phyloP scores from a whole-genome alignment of 805 yeast genomes.

The Yarrowia porcina region DNA sequence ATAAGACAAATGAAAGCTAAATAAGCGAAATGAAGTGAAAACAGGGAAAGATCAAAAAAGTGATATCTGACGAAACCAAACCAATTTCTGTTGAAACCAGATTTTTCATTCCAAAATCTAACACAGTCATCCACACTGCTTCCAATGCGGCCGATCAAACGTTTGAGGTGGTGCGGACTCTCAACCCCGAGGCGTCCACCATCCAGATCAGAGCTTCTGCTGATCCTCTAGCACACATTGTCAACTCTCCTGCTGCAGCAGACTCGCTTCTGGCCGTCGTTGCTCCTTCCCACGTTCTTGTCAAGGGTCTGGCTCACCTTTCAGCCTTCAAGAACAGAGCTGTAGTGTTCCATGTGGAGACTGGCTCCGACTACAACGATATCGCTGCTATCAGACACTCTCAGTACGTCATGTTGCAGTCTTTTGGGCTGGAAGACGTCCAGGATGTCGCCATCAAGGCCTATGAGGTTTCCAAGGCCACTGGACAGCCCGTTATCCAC shows the following conservation, averaged over 20 bases:
- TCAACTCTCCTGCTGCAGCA: not conserved
- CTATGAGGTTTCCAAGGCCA: constrained; percentile 50
- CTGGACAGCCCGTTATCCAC: constrained; percentile 63
- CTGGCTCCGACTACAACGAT: constrained; percentile 60
- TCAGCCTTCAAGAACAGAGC: constrained; percentile 41
- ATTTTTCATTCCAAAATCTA: too few relatives aligned
- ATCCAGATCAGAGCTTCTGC: constrained; percentile 24
- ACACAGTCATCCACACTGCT: constrained; percentile 23
- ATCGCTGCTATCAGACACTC: constrained; percentile 73
- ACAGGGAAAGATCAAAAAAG: not conserved
- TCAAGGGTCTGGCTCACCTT: constrained; percentile 60
- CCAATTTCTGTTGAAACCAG: too few relatives aligned
- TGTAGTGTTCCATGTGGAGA: constrained; percentile 59
- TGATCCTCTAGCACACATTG: constrained; percentile 24
- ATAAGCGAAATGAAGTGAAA: not conserved
- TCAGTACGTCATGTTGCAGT: constrained; percentile 60
- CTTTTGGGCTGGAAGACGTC: constrained; percentile 57
- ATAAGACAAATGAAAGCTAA: constrained; percentile 8
- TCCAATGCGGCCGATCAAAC: constrained; percentile 22
- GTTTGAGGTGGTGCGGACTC: constrained; percentile 17
- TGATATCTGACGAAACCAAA: too few relatives aligned
- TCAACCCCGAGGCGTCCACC: not conserved
- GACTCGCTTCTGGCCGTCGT: constrained; percentile 42
- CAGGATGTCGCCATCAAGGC: constrained; percentile 56
- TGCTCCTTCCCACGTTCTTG: constrained; percentile 46